phyloP scores from a whole-genome alignment of 1,139 yeast genomes.

The Saccharomycopsis hybrid region DNA sequence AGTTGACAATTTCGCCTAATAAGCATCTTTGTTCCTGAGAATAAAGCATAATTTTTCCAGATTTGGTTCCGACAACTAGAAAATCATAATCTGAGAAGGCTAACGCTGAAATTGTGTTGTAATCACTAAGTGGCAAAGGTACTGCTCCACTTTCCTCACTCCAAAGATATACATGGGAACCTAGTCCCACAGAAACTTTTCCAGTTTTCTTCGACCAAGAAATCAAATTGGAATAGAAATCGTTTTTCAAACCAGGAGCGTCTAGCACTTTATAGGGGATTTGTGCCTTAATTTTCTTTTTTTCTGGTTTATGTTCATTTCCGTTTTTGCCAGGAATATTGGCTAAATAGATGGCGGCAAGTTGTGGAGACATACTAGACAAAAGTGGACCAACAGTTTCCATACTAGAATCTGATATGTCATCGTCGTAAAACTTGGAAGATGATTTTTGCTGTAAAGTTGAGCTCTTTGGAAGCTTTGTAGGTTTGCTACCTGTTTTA shows the following conservation, averaged over 20 bases:
- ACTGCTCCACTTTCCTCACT: conserved; percentile 39
- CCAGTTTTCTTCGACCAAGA: conserved; percentile 60
- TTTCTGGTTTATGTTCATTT: conserved; percentile 20
- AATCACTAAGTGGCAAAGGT: conserved; percentile 30
- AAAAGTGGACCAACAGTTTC: conserved; percentile 4
- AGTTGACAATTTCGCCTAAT: conserved; percentile 27
- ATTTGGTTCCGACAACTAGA: conserved; percentile 54
- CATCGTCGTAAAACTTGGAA: not conserved
- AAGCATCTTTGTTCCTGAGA: conserved; percentile 28
- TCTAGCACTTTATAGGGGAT: conserved; percentile 50
- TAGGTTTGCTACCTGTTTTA: conserved; percentile 2
- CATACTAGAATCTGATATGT: not conserved
- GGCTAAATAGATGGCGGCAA: conserved; percentile 4
- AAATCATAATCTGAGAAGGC: conserved; percentile 44
- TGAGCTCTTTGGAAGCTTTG: not conserved
- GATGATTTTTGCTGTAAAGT: not conserved
- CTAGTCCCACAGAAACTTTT: conserved; percentile 65
- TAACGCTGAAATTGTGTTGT: conserved; percentile 50
- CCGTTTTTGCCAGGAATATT: not conserved
- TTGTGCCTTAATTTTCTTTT: conserved; percentile 27
- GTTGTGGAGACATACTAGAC: conserved; percentile 2
- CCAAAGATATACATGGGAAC: conserved; percentile 61
- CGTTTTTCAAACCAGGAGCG: conserved; percentile 73
- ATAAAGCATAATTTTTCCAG: conserved; percentile 42
- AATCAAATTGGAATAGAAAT: conserved; percentile 71